Evolutionary conservation across 441 rosid species (phyloP), one percentile per base, ranked within the genome.

Genomic region (Adansonia grandidieri): DNA sequence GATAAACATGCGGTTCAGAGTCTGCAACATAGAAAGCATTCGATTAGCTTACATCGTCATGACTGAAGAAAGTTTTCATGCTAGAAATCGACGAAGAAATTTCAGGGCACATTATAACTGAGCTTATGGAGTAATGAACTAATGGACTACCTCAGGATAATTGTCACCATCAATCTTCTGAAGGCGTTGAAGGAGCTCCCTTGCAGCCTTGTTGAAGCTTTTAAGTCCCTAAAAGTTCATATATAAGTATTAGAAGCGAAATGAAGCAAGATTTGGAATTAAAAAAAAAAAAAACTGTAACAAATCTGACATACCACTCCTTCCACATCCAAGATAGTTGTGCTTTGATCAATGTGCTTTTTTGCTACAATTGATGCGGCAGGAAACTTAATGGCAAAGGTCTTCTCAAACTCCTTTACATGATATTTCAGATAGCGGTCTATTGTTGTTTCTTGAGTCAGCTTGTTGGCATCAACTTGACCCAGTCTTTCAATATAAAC

Each of bases 321-420:
- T 85, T 94, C 97, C 28, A 93, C 99, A 82, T 96, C 97, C 86
- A 94, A 77, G 83, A 96, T 93, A 5, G 96, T 93, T 73, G 98
- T 96, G 89, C 98, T 94, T 86, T 89, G 96, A 75, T 93, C 95
- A 75, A 94, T 88, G 81, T 92, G 98, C 82, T 80, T 91, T 77
- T 90, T 93, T 0, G 97, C 91, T 54, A 92, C 91, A 47, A 94
- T 82, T 5, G 97, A 89, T 74, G 98, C 93, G 6, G 97, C 91
- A 1, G 98, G 99, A 73, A 94, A 87, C 85, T 93, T 96, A 70
- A 79, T 61, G 9, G 73, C 77, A 77, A 94, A 94, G 2, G 94
- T 86, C 82, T 90, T 93, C 90, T 94, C 97, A 0, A 96, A 89
- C 86, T 90, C 92, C 77, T 82, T 81, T 0, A 89, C 93, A 50